Percentiles rank a stretch among this genome's conserved stretches.
Evolutionary conservation across 1,284 basidiomycete genomes (phyloP).

Genomic region (Ustilago sp.): DNA sequence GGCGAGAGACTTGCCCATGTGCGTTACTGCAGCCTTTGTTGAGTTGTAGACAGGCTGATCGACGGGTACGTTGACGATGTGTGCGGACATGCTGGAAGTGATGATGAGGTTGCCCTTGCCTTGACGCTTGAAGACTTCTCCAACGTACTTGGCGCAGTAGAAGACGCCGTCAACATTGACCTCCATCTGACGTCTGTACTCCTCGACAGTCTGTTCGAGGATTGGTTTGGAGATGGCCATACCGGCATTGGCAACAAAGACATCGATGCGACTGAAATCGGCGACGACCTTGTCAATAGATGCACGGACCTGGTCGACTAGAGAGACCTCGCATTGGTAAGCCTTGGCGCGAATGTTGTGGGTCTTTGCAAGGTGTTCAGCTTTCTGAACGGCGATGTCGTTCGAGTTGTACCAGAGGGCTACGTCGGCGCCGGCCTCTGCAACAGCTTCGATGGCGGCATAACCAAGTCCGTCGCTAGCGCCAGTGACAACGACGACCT

Average conservation of each 20-base stretch:
- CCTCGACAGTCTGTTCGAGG: conserved; percentile 55
- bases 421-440: conserved; percentile 67
- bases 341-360: conserved; percentile 60
- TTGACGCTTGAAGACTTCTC: conserved; percentile 66
- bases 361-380: conserved; percentile 57
- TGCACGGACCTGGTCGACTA: conserved; percentile 39
- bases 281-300: conserved; percentile 46
- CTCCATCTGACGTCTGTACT: conserved; percentile 59
- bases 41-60: conserved; percentile 60
- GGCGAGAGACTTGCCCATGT: conserved; percentile 58
- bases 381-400: conserved; percentile 56
- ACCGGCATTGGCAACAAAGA: conserved; percentile 57
- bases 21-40: conserved; percentile 62
- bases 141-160: conserved; percentile 61
- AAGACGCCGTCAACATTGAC: conserved; percentile 61
- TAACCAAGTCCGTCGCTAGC: conserved; percentile 68
- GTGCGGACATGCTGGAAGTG: conserved; percentile 58
- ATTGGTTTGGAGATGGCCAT: conserved; percentile 49
- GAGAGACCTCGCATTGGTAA: conserved; percentile 59
- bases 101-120: conserved; percentile 65
- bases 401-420: conserved; percentile 67
- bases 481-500: conserved; percentile 65
- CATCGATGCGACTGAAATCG: conserved; percentile 59
- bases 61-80: conserved; percentile 62
- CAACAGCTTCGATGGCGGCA: conserved; percentile 65